Evolutionary conservation across 177 flowering plant genomes (phyloP).

Genomic region (Tripterygium wilfordii): DNA sequence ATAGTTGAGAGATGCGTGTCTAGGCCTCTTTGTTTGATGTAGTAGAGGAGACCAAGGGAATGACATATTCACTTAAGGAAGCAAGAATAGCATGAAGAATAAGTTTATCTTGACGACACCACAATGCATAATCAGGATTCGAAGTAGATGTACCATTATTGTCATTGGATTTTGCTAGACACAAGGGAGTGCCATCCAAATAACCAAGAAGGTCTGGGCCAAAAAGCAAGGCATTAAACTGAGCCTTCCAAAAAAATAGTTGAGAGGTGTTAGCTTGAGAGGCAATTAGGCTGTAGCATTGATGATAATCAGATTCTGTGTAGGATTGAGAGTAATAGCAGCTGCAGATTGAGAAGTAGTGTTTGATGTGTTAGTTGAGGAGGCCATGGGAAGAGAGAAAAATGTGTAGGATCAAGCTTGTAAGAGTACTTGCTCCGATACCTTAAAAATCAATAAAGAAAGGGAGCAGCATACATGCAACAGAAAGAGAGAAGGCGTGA

Average conservation of each 20-base stretch:
- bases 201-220: not conserved
- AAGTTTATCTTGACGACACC: constrained; percentile 6
- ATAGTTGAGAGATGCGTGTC: not conserved
- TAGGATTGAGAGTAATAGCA: too few relatives aligned
- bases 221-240: not conserved
- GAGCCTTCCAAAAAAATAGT: not conserved
- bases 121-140: not conserved
- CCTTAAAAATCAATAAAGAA: too few relatives aligned
- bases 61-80: not conserved
- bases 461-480: too few relatives aligned
- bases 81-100: constrained; percentile 5
- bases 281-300: not conserved
- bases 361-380: too few relatives aligned
- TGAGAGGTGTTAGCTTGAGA: not conserved
- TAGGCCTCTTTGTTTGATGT: not conserved
- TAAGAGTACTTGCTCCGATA: too few relatives aligned
- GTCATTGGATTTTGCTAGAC: not conserved
- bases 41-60: not conserved
- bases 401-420: too few relatives aligned
- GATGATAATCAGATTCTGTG: not conserved
- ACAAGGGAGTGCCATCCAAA: not conserved
- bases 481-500: too few relatives aligned
- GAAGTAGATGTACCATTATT: constrained; percentile 2
- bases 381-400: too few relatives aligned
- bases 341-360: too few relatives aligned